phyloP scores from a whole-genome alignment of 805 yeast species.

The Wickerhamiella lipophila region DNA sequence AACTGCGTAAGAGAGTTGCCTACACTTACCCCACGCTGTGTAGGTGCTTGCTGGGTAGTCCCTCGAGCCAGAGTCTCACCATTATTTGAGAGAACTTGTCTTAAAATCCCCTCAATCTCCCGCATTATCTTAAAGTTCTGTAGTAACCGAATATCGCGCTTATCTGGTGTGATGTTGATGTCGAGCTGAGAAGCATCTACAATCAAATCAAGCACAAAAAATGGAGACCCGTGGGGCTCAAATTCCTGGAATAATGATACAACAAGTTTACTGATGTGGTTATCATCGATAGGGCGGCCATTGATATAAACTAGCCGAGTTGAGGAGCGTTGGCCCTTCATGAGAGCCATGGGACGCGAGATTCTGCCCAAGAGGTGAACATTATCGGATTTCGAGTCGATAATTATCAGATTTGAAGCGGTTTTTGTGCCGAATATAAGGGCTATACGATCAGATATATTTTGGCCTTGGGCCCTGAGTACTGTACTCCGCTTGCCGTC shows the following conservation, averaged over 20 bases:
- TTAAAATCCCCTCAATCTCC: conserved; percentile 39
- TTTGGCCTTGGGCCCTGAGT: conserved; percentile 36
- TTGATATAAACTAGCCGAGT: conserved; percentile 68
- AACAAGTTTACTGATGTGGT: conserved; percentile 42
- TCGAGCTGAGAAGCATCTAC: conserved; percentile 43
- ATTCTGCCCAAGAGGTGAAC: conserved; percentile 40
- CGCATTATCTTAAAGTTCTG: conserved; percentile 51
- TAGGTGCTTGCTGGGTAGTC: conserved; percentile 10
- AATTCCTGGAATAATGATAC: conserved; percentile 63
- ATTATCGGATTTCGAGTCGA: conserved; percentile 26
- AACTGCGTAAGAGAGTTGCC: background rate
- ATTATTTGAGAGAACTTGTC: conserved; percentile 34
- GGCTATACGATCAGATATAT: conserved; percentile 40
- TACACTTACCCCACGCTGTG: conserved; percentile 9
- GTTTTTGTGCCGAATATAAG: conserved; percentile 62
- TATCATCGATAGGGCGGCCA: conserved; percentile 55
- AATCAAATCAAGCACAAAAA: conserved; percentile 46
- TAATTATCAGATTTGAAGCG: conserved; percentile 41
- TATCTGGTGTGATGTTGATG: conserved; percentile 86
- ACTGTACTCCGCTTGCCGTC: conserved; percentile 11
- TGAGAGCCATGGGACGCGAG: conserved; percentile 59
- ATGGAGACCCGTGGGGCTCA: conserved; percentile 64
- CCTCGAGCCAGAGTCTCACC: conserved; percentile 30
- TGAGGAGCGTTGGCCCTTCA: conserved; percentile 63
- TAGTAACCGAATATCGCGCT: conserved; percentile 56